A percentile compares a stretch with the other conserved stretches of the same genome.
phyloP scores from a whole-genome alignment of 345 rosid species.

The Barbarea vulgaris region DNA sequence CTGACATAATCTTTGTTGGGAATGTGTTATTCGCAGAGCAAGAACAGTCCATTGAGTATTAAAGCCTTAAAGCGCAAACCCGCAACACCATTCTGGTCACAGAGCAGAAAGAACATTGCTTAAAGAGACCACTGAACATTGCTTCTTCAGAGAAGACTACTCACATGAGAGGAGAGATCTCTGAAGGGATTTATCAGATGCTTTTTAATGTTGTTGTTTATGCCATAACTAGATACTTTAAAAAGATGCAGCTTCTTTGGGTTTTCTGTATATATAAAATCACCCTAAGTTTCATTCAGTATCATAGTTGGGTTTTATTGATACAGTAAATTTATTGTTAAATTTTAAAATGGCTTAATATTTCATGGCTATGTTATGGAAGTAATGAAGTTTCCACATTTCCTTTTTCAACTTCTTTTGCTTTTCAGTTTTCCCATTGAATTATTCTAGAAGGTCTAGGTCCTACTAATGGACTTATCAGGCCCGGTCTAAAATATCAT shows the following conservation, averaged over 20 bases:
- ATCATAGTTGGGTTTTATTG: slow-evolving; percentile 18
- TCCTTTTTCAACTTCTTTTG: background rate
- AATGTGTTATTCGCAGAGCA: slow-evolving; percentile 60
- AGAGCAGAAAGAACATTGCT: slow-evolving; percentile 52
- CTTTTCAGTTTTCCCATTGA: background rate
- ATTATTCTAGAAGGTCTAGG: background rate
- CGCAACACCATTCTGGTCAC: slow-evolving; percentile 70
- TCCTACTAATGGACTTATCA: background rate
- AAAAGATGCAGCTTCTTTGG: slow-evolving; percentile 27
- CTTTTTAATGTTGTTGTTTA: slow-evolving; percentile 34
- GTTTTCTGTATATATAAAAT: slow-evolving; percentile 25
- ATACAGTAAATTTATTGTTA: slow-evolving; percentile 29
- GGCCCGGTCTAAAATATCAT: too few relatives aligned
- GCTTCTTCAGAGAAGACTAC: slow-evolving; percentile 24
- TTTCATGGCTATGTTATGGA: slow-evolving; percentile 24
- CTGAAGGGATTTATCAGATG: slow-evolving; percentile 29
- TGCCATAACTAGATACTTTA: slow-evolving; percentile 20
- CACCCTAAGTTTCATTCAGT: slow-evolving; percentile 25
- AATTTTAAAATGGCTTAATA: background rate
- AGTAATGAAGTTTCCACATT: slow-evolving; percentile 19
- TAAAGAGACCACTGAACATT: slow-evolving; percentile 32
- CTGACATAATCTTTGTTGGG: slow-evolving; percentile 11
- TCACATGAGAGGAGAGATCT: slow-evolving; percentile 18
- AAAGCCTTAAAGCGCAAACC: slow-evolving; percentile 79
- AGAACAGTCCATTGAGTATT: slow-evolving; percentile 69